Conservation (phyloP, 139 green algal genomes). For the Micractinium conductrix region DNA sequence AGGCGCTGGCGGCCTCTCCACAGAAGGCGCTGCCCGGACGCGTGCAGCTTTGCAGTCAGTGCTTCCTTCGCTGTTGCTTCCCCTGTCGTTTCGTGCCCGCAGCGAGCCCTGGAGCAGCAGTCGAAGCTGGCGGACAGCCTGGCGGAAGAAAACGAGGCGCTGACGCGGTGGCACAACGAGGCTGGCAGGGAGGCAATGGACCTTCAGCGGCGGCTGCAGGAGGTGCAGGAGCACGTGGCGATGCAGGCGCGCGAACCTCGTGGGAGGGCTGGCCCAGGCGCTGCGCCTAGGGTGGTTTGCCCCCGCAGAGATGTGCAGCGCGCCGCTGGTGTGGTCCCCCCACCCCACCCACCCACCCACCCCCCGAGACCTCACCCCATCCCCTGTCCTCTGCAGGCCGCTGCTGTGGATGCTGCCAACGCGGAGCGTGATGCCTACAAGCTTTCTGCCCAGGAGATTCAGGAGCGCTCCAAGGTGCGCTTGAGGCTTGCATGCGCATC, state of each 20-base stretch:
- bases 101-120: conserved; percentile 46
- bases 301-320: no score
- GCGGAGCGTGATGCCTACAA: conserved; percentile 51
- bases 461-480: conserved; percentile 49
- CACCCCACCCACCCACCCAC: no score
- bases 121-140: conserved; percentile 52
- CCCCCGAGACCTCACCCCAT: no score
- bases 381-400: not conserved
- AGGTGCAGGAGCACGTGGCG: conserved; percentile 12
- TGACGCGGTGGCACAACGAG: conserved; percentile 63
- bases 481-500: no score
- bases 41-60: no score
- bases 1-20: no score
- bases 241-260: not conserved
- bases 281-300: no score
- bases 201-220: not conserved
- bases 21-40: no score
- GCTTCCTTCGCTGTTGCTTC: not conserved
- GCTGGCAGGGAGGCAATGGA: not conserved
- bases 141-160: conserved; percentile 61
- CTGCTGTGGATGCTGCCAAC: conserved; percentile 5
- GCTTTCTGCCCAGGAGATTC: conserved; percentile 45
- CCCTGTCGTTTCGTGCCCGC: not conserved
- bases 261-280: no score
- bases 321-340: no score